phyloP scores from a whole-genome alignment of 768 basidiomycete species.

The Nidula microcarpa region DNA sequence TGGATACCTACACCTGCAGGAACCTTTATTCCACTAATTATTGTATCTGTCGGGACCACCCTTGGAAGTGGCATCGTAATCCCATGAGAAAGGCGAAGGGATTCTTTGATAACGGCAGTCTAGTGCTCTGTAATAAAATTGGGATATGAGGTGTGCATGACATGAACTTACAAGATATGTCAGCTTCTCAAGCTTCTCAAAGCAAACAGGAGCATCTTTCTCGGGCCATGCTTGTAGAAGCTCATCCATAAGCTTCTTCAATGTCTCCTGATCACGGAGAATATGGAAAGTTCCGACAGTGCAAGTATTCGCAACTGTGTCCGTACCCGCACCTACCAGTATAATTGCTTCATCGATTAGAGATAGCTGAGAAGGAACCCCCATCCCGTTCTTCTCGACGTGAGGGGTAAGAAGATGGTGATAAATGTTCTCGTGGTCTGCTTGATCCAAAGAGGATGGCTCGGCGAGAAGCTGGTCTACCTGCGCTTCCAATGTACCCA shows the following conservation, averaged over 20 bases:
- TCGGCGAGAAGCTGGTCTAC: constrained; percentile 29
- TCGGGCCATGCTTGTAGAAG: constrained; percentile 39
- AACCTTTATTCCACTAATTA: constrained; percentile 28
- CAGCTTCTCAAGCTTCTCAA: constrained; percentile 37
- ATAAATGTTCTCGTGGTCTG: constrained; percentile 33
- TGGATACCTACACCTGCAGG: constrained; percentile 32
- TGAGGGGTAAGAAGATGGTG: constrained; percentile 30
- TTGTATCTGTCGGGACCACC: constrained; percentile 26
- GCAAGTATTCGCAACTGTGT: constrained; percentile 38
- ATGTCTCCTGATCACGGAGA: constrained; percentile 24
- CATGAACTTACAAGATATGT: constrained; percentile 36
- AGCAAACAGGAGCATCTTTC: constrained; percentile 17
- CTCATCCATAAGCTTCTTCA: constrained; percentile 23
- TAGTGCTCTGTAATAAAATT: constrained; percentile 7
- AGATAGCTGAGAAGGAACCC: constrained; percentile 26
- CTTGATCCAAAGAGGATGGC: constrained; percentile 21
- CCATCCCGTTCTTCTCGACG: constrained; percentile 22
- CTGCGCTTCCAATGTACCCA: neutral
- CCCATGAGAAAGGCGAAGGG: constrained; percentile 37
- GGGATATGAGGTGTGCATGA: neutral
- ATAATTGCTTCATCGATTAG: constrained; percentile 33
- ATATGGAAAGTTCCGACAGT: constrained; percentile 31
- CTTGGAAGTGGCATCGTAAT: constrained; percentile 35
- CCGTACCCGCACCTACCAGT: constrained; percentile 38
- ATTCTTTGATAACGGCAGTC: constrained; percentile 47